Evolutionary conservation across 2,329 filamentous ascomycete species (phyloP).

Genomic region (Colletotrichum sp.): DNA sequence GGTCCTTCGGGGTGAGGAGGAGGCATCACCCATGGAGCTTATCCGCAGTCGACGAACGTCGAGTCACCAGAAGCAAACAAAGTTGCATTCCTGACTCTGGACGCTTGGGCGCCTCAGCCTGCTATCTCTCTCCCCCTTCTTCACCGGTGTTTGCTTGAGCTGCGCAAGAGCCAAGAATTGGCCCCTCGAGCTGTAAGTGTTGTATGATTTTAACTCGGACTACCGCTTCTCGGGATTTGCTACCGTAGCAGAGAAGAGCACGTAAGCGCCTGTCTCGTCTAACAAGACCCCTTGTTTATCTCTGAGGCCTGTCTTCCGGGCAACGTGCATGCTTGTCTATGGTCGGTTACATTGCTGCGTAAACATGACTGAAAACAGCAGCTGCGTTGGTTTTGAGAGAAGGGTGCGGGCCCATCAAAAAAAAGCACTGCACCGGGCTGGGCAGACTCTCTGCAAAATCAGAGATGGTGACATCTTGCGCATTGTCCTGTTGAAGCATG

Average conservation of each 20-base stretch:
- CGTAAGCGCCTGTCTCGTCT: neutral
- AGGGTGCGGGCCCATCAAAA: neutral
- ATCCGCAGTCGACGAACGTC: neutral
- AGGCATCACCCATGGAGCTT: constrained; percentile 4
- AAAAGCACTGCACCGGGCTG: neutral
- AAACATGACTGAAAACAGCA: neutral
- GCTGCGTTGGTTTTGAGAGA: neutral
- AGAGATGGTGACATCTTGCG: neutral
- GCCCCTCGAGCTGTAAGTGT: neutral
- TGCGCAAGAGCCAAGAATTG: neutral
- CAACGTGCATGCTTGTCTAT: neutral
- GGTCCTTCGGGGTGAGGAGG: neutral
- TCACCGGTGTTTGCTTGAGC: neutral
- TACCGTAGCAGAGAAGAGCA: neutral
- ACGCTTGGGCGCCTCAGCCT: neutral
- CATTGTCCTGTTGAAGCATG: neutral
- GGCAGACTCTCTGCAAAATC: neutral
- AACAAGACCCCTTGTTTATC: neutral
- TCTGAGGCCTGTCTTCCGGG: neutral
- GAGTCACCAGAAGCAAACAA: neutral
- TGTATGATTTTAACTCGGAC: neutral
- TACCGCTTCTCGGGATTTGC: neutral
- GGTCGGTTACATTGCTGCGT: neutral
- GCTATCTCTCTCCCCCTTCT: neutral
- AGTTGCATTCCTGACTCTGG: neutral